Evolutionary conservation across 768 basidiomycete species (phyloP).

Genomic region (Trichaptum fuscoviolaceum): DNA sequence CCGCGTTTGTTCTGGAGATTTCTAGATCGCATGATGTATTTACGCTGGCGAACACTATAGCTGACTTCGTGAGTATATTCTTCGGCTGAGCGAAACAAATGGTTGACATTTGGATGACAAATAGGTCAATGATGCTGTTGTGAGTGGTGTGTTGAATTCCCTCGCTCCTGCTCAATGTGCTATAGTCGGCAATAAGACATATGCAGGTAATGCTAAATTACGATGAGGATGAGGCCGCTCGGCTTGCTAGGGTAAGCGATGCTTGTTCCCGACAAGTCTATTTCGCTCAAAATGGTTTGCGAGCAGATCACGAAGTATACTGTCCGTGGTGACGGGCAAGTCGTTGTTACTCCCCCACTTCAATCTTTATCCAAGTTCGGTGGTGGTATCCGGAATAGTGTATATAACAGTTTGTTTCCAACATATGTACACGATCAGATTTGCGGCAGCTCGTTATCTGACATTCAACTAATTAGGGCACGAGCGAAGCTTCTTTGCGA

Average conservation of each 20-base stretch:
- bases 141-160: background rate
- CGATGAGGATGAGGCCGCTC: background rate
- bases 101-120: background rate
- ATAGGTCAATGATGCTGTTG: background rate
- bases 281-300: background rate
- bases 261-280: background rate
- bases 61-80: background rate
- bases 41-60: background rate
- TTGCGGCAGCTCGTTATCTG: background rate
- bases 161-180: background rate
- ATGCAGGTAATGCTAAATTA: background rate
- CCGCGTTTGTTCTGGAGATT: background rate
- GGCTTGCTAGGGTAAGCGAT: background rate
- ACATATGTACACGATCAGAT: background rate
- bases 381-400: background rate
- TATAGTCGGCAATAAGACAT: background rate
- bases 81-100: background rate
- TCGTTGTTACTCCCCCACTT: background rate
- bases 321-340: background rate
- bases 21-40: background rate
- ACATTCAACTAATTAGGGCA: background rate
- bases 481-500: background rate
- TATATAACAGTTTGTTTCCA: background rate
- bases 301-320: background rate
- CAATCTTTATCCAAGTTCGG: background rate